A percentile compares a stretch with the other conserved stretches of the same genome.
phyloP scores from a whole-genome alignment of 148 eudicot genomes.

The Selenicereus undatus region DNA sequence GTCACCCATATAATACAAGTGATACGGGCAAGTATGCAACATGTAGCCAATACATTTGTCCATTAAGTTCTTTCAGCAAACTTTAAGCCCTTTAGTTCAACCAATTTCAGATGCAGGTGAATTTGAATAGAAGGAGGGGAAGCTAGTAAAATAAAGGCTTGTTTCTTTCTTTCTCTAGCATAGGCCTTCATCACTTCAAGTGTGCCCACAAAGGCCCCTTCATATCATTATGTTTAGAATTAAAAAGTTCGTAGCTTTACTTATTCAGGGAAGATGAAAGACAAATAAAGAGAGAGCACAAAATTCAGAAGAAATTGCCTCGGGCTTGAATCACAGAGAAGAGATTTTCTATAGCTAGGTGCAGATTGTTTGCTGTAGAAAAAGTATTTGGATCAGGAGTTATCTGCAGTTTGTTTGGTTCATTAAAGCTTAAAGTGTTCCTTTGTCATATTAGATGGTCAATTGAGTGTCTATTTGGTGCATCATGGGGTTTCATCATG shows the following conservation, averaged over 20 bases:
- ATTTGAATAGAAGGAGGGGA: background rate
- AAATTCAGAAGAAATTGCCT: background rate
- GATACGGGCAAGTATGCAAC: background rate
- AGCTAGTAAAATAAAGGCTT: background rate
- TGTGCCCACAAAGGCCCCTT: background rate
- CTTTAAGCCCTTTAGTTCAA: background rate
- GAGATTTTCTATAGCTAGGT: background rate
- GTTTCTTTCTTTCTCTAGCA: background rate
- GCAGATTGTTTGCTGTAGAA: background rate
- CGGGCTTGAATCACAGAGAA: background rate
- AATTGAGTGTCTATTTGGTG: background rate
- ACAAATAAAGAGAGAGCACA: background rate
- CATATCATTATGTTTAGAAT: background rate
- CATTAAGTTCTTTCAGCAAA: background rate
- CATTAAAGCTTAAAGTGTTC: too few relatives aligned
- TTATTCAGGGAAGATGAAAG: background rate
- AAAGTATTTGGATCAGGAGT: background rate
- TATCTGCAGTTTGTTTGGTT: background rate
- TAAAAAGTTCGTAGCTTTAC: background rate
- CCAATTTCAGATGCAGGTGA: background rate
- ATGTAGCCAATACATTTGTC: background rate
- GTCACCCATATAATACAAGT: background rate
- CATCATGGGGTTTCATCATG: background rate
- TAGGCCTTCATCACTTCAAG: background rate
- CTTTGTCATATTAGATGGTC: background rate